These are phyloP conservation scores for Lactarius sanguifluus DNA, from an alignment of 768 basidiomycete species.

Conservation along the genomic window DNA sequence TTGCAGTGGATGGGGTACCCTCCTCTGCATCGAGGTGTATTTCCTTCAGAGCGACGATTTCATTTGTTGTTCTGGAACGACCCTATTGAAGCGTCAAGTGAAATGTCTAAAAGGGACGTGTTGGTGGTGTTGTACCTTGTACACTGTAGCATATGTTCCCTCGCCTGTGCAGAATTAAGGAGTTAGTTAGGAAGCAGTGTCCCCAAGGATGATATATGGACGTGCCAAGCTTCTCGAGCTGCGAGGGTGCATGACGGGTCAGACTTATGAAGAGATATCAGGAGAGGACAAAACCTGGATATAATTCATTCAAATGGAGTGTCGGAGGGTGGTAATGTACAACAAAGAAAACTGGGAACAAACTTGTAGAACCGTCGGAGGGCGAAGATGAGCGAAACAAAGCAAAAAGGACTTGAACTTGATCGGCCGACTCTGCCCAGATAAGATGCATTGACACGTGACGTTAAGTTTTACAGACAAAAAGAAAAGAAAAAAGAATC, in stretches of 20 bases:
- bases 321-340: not conserved
- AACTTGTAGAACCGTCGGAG: not conserved
- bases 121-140: conserved; percentile 61
- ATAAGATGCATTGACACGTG: conserved; percentile 13
- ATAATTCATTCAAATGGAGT: conserved; percentile 48
- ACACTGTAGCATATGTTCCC: conserved; percentile 97
- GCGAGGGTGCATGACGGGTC: conserved; percentile 24
- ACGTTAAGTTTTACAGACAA: conserved; percentile 3
- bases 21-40: conserved; percentile 99
- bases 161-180: conserved; percentile 50
- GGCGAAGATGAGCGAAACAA: not conserved
- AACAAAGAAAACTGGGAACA: not conserved
- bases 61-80: conserved; percentile 94
- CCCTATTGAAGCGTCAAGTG: conserved; percentile 51
- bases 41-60: conserved; percentile 97
- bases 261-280: not conserved
- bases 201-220: conserved; percentile 12
- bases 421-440: conserved; percentile 5
- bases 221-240: conserved; percentile 87
- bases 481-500: not conserved
- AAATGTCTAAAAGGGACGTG: conserved; percentile 13
- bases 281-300: conserved; percentile 46
- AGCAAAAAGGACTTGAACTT: not conserved
- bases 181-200: conserved; percentile 3
- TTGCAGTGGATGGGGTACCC: conserved; percentile 97